A percentile compares a stretch with the other conserved stretches of the same genome.
These are phyloP conservation scores for Viridothelium virens DNA, from an alignment of 495 filamentous ascomycete species.

Conservation along the genomic window DNA sequence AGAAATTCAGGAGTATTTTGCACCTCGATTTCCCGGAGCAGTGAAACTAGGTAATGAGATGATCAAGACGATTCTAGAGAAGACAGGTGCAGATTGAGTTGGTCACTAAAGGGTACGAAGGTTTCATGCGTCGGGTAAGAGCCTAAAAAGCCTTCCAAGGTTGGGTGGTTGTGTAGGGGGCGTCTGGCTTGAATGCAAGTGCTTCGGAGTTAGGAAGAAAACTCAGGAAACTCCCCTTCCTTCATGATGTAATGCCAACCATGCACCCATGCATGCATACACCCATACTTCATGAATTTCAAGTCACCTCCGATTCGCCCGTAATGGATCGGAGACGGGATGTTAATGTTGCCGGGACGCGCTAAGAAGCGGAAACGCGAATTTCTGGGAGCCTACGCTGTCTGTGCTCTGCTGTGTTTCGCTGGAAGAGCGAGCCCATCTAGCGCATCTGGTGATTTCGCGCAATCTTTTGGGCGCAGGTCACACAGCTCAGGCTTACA, in stretches of 20 bases:
- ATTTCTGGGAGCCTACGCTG: neutral
- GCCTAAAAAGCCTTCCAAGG: no score
- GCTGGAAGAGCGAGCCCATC: no score
- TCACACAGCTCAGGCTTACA: neutral
- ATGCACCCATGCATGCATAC: no score
- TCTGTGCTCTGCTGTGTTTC: no score
- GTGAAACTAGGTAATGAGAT: constrained; percentile 85
- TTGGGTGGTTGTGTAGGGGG: no score
- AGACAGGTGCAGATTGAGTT: constrained; percentile 39
- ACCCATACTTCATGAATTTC: no score
- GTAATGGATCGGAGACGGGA: neutral
- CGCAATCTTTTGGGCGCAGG: no score
- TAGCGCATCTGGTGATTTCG: no score
- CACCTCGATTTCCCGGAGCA: constrained; percentile 77
- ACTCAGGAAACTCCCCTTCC: neutral
- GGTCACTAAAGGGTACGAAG: neutral
- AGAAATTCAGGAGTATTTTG: constrained; percentile 81
- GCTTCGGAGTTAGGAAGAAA: no score
- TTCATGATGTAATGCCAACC: neutral
- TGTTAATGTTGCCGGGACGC: neutral
- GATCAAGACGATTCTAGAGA: constrained; percentile 91
- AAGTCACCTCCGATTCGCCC: neutral
- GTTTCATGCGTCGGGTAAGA: no score
- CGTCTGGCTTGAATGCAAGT: no score
- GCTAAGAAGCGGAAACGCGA: neutral